Evolutionary conservation across 371 early-diverging fungal species (phyloP), one percentile per base, ranked within the genome.

Genomic region (Neoconidiobolus thromboides): DNA sequence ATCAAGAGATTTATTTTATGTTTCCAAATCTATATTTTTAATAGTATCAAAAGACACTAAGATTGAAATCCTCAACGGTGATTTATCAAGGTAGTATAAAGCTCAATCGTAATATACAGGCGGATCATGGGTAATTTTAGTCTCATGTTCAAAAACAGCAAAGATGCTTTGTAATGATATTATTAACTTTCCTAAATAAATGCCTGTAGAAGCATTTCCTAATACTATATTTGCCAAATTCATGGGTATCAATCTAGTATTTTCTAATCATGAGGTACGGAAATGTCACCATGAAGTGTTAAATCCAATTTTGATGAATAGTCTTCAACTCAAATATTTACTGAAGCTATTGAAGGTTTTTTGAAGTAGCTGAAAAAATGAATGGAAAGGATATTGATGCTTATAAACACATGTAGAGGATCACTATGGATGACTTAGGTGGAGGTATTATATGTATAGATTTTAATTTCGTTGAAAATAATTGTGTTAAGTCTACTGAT

Each of bases 351-450:
- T 26, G 26, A 26, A 38, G 15, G 7, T 44, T 57, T 2, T 10
- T 3, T 9, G 0, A 5, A 40, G 40, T 54, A 10, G 26, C 38
- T 54, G 54, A 54, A 10, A 3, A 5, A 3, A 14, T 36, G 41
- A 65, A 44, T 3, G 46, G 43, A 2, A 43, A 66, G 46, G 65
- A 64, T 63, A 65, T 69, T 79, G 78, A 55, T 40, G 40, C 40
- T 14, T 10, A n/a, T 37, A 12, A 26, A 12, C n/a, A 10, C 7
- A 26, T 55, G 26, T 40, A 55, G 38, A 26, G 55, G 10, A 40
- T n/a, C 37, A 12, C 42, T 36, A 55, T 55, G 37, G 50, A 50
- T 10, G 50, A 7, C 14, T 15, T 50, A 14, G 50, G 50, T 5
- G n/a, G 36, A 12, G 36, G 14, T 5, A 50, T 50, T 15, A 50